Evolutionary conservation across 2,329 filamentous ascomycete genomes (phyloP).

Genomic region (Epichloe scottii): DNA sequence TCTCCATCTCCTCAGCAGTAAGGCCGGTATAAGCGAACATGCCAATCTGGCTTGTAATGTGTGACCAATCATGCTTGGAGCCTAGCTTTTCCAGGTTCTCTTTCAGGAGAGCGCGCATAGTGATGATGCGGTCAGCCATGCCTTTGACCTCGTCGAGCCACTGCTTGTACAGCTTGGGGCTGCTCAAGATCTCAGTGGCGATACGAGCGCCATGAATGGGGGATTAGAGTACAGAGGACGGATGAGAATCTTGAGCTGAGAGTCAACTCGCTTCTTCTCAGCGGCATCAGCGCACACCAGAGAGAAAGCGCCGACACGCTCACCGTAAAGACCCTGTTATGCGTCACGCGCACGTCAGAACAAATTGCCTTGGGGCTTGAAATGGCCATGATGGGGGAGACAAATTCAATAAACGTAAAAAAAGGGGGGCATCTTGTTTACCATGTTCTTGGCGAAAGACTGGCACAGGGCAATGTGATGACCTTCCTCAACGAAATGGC

Average conservation of each 20-base stretch:
- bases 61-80: slow-evolving; percentile 94
- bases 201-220: slow-evolving; percentile 93
- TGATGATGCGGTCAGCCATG: slow-evolving; percentile 98
- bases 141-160: slow-evolving; percentile 95
- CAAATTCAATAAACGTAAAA: neutral
- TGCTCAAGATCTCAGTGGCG: slow-evolving; percentile 82
- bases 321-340: slow-evolving; percentile 79
- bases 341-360: neutral
- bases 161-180: slow-evolving; percentile 72
- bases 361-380: neutral
- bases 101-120: slow-evolving; percentile 90
- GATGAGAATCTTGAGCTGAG: slow-evolving; percentile 96
- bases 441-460: slow-evolving; percentile 99
- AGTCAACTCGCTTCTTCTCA: slow-evolving; percentile 92
- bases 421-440: slow-evolving; percentile 26
- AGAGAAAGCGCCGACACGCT: slow-evolving; percentile 95
- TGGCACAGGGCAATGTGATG: slow-evolving; percentile 81
- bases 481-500: slow-evolving; percentile 86
- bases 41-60: slow-evolving; percentile 97
- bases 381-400: neutral
- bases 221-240: slow-evolving; percentile 97
- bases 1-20: slow-evolving; percentile 81
- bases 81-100: slow-evolving; percentile 89
- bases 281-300: slow-evolving; percentile 73
- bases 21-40: slow-evolving; percentile 99